A percentile compares a stretch with the other conserved stretches of the same genome.
Conservation (phyloP, 2,329 filamentous ascomycete genomes). For the Verticillium albo-atrum region DNA sequence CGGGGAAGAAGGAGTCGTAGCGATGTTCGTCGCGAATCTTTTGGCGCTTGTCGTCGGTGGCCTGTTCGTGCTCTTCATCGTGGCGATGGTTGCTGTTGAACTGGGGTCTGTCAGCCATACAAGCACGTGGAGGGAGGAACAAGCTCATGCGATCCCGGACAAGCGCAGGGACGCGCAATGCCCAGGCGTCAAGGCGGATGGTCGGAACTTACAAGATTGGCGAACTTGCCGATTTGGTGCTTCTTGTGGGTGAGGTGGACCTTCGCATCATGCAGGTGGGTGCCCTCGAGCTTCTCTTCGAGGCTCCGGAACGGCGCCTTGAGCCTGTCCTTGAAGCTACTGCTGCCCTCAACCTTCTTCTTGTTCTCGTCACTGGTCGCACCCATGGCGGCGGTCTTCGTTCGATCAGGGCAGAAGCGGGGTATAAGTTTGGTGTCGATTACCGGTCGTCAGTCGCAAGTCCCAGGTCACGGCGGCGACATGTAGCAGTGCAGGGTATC, state of each 20-base stretch:
- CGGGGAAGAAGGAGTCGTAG: slow-evolving; percentile 87
- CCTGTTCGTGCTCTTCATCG: slow-evolving; percentile 86
- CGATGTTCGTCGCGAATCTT: slow-evolving; percentile 70
- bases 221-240: slow-evolving; percentile 61
- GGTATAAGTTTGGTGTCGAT: not conserved
- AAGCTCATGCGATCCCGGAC: not conserved
- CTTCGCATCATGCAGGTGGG: slow-evolving; percentile 53
- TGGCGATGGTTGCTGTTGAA: slow-evolving; percentile 89
- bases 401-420: not conserved
- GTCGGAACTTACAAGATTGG: slow-evolving; percentile 46
- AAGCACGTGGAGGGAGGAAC: not conserved
- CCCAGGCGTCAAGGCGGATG: not conserved
- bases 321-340: slow-evolving; percentile 39
- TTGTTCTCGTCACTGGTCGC: slow-evolving; percentile 11
- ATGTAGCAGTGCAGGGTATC: not conserved
- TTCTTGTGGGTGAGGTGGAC: slow-evolving; percentile 55
- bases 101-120: slow-evolving; percentile 21
- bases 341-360: slow-evolving; percentile 19
- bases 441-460: not conserved
- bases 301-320: slow-evolving; percentile 42
- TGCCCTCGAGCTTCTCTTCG: slow-evolving; percentile 50
- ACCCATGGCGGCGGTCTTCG: slow-evolving; percentile 1
- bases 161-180: not conserved
- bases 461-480: not conserved
- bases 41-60: slow-evolving; percentile 74